These are phyloP conservation scores for Solanum etuberosum DNA, from an alignment of 257 asterid species.

Conservation along the genomic window DNA sequence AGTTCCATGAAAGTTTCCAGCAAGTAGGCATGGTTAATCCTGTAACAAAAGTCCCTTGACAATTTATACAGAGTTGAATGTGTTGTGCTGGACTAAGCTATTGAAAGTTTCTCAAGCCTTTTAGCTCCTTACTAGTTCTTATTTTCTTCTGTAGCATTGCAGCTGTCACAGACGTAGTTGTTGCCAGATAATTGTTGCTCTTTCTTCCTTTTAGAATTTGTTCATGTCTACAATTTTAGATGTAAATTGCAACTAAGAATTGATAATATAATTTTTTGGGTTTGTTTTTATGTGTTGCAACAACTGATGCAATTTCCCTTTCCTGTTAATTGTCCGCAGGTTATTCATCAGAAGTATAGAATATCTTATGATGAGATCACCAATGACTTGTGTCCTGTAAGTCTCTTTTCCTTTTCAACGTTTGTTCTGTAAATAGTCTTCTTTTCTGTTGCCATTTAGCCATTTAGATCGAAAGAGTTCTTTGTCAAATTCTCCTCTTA, in stretches of 20 bases:
- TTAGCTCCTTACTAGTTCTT: not conserved
- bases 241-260: not conserved
- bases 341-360: conserved; percentile 95
- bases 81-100: not conserved
- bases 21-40: not conserved
- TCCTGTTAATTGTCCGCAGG: conserved; percentile 35
- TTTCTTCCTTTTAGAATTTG: not conserved
- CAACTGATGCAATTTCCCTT: not conserved
- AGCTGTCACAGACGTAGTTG: not conserved
- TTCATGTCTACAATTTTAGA: not conserved
- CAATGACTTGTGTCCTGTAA: conserved; percentile 95
- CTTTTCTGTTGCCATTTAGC: not conserved
- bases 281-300: not conserved
- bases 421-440: not conserved
- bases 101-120: not conserved
- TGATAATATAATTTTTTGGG: not conserved
- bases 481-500: not conserved
- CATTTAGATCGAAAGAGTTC: not conserved
- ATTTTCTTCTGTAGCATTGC: not conserved
- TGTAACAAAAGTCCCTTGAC: not conserved
- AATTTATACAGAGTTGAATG: not conserved
- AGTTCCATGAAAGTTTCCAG: not conserved
- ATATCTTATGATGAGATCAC: conserved; percentile 93
- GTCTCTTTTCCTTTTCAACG: conserved; percentile 13
- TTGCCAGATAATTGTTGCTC: not conserved